Evolutionary conservation across 768 basidiomycete species (phyloP).

Genomic region (Pleurotus giganteus): DNA sequence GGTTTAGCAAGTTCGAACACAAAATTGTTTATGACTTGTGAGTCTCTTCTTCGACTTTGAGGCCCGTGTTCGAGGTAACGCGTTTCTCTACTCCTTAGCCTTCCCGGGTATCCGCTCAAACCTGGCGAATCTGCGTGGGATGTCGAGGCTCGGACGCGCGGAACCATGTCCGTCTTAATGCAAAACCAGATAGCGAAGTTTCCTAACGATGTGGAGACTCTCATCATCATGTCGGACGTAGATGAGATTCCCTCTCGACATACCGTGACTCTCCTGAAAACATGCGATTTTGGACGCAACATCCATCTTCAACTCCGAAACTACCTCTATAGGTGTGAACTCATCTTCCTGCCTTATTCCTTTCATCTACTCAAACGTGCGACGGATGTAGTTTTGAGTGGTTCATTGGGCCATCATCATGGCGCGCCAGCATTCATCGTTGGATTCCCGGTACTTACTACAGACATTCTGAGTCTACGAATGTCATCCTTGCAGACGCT

Average conservation of each 20-base stretch:
- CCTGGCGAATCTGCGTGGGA: slow-evolving; percentile 46
- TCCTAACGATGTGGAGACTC: slow-evolving; percentile 27
- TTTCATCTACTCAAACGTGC: background rate
- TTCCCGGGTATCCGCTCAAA: slow-evolving; percentile 43
- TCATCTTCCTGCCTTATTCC: background rate
- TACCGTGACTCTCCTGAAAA: slow-evolving; percentile 48
- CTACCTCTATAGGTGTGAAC: slow-evolving; percentile 53
- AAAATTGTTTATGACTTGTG: slow-evolving; percentile 55
- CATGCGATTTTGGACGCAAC: slow-evolving; percentile 49
- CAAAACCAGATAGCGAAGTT: slow-evolving; percentile 31
- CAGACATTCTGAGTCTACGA: slow-evolving; percentile 46
- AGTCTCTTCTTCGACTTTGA: slow-evolving; percentile 16
- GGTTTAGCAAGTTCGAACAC: slow-evolving; percentile 47
- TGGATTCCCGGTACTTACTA: slow-evolving; percentile 45
- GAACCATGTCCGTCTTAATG: slow-evolving; percentile 47
- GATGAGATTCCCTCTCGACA: slow-evolving; percentile 60
- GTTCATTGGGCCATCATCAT: slow-evolving; percentile 51
- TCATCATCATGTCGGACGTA: slow-evolving; percentile 61
- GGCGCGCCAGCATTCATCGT: slow-evolving; percentile 53
- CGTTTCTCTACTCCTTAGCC: slow-evolving; percentile 21
- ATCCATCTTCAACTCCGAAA: slow-evolving; percentile 63
- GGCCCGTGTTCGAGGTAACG: background rate
- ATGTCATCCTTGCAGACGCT: slow-evolving; percentile 54
- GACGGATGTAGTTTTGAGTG: slow-evolving; percentile 46
- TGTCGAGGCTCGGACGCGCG: slow-evolving; percentile 46